Conservation (phyloP, 805 yeast genomes). For the Nakazawaea populi region DNA sequence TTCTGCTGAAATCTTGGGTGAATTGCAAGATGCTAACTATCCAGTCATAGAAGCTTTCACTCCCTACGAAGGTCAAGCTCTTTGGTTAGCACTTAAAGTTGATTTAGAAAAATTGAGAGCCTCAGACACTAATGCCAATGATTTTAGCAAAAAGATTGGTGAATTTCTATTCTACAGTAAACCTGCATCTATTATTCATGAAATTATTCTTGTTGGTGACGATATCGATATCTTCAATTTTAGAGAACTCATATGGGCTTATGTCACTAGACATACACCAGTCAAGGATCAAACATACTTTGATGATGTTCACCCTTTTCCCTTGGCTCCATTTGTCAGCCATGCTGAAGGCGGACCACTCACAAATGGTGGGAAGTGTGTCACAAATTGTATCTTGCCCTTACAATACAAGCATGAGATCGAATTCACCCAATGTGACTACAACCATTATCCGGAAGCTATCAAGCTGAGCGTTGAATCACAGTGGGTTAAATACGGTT, state of each 20-base stretch:
- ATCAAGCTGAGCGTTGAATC: background rate
- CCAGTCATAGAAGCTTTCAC: conserved; percentile 20
- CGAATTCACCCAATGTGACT: conserved; percentile 18
- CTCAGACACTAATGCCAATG: conserved; percentile 15
- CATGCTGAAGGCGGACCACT: conserved; percentile 13
- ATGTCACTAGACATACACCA: conserved; percentile 22
- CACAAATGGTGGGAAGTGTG: conserved; percentile 20
- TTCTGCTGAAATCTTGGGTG: conserved; percentile 15
- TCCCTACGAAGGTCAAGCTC: conserved; percentile 22
- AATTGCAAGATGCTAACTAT: conserved; percentile 8
- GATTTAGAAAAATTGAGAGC: conserved; percentile 17
- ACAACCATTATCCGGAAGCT: conserved; percentile 10
- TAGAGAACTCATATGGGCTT: conserved; percentile 22
- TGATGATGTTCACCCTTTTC: conserved; percentile 15
- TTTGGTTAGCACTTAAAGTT: conserved; percentile 19
- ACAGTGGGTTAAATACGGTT: background rate
- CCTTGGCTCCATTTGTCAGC: conserved; percentile 21
- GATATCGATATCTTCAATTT: conserved; percentile 23
- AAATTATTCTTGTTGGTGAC: conserved; percentile 21
- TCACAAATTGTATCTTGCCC: conserved; percentile 20
- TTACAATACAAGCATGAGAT: conserved; percentile 15
- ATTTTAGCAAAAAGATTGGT: conserved; percentile 17
- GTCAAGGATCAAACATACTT: conserved; percentile 17
- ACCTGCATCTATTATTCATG: conserved; percentile 18
- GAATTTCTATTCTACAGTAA: conserved; percentile 15